These are phyloP conservation scores for Tremellales sp. DNA, from an alignment of 1,284 basidiomycete species.

Conservation along the genomic window DNA sequence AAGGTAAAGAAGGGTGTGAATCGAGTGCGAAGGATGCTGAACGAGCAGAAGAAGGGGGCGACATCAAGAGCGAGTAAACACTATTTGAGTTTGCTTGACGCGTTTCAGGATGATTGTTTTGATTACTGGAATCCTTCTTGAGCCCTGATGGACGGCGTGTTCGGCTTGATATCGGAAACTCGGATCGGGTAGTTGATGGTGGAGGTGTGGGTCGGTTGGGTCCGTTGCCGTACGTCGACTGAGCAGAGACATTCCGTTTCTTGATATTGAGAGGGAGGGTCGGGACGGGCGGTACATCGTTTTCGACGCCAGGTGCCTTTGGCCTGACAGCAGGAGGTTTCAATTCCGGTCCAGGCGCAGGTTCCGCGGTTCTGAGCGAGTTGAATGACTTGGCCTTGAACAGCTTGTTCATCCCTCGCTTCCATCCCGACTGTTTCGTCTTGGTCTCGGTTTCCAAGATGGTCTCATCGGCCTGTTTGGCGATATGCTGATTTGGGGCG, in stretches of 20 bases:
- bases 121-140: no score
- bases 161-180: not conserved
- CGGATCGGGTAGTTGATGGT: conserved; percentile 1
- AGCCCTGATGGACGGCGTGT: no score
- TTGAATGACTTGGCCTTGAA: conserved; percentile 41
- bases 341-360: conserved; percentile 8
- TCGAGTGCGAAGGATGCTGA: conserved; percentile 15
- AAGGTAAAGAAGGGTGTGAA: conserved; percentile 15
- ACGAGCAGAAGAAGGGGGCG: not conserved
- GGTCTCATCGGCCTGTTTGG: not conserved
- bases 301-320: no score
- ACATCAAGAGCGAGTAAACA: not conserved
- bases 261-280: not conserved
- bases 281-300: not conserved
- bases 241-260: not conserved
- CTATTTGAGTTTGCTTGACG: not conserved
- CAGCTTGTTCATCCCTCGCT: conserved; percentile 38
- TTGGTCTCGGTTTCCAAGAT: no score
- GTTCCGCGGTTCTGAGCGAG: conserved; percentile 27
- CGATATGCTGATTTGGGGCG: not conserved
- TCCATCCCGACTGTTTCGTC: conserved; percentile 29
- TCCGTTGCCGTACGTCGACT: no score
- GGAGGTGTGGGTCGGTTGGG: conserved; percentile 11
- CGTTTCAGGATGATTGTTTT: no score
- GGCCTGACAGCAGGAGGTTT: no score